Base-by-base conservation (phyloP, 306 rosid species). In the Cicer bijugum region DNA sequence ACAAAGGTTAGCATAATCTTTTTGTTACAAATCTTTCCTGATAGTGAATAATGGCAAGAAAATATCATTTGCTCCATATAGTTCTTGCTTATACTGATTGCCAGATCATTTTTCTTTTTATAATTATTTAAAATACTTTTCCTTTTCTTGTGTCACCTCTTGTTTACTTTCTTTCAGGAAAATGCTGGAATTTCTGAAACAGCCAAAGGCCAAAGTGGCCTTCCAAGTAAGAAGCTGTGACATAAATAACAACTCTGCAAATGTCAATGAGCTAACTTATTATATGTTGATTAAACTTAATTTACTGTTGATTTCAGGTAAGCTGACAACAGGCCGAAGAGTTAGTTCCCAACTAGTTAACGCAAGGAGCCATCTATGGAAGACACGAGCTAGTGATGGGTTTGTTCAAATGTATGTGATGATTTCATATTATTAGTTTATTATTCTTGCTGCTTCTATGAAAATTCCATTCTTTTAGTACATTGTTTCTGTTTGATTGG, bases 301-400 rank as follows among this genome's bases (percentile, higher is more conserved):
- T 44, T 53, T 57, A 53, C 38, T 77, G 43, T 75, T 74, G n/a
- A 51, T 74, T 76, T 52, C 92, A 88, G 91, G 77, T 74, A 88
- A 81, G 84, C 82, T 71, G 70, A 78, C 69, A 63, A 60, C 75
- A 52, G 84, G 81, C 14, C 85, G 71, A 80, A 88, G 77, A 64
- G 82, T 72, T 74, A 52, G 78, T 65, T 76, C 85, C 35, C 84
- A 72, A 73, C 75, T 67, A 82, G 77, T 19, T 66, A 83, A 66
- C 61, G 69, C 76, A 63, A 91, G 86, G 79, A 83, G 84, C 83
- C 62, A 85, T 71, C 74, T 71, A 12, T 62, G 73, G 85, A 85
- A 71, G 83, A 81, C 82, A 76, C 82, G 88, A 81, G 91, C 64
- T 59, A 93, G 97, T 84, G 93, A 91, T 73, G 88, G 86, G 48